A percentile compares a stretch with the other conserved stretches of the same genome.
These are phyloP conservation scores for Leishmania martiniquensis DNA, from an alignment of 208 protist genomes.

Conservation along the genomic window DNA sequence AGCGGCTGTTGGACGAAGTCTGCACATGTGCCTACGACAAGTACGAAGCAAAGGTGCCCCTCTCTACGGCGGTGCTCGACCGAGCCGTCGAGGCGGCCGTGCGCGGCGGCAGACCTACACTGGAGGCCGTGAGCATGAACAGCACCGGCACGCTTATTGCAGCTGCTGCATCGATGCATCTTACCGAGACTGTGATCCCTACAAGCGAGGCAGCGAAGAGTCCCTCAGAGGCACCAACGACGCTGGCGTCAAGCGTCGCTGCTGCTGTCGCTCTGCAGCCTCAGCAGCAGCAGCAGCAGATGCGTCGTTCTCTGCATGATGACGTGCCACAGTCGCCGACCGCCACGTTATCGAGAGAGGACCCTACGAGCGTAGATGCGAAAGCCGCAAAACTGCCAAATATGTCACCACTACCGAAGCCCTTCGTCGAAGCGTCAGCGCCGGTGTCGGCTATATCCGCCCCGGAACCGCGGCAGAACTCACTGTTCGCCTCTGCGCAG, in stretches of 20 bases:
- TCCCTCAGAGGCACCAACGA: neutral
- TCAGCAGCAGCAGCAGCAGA: neutral
- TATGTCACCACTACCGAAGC: neutral
- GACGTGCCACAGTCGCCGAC: conserved; percentile 7
- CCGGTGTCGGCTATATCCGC: neutral
- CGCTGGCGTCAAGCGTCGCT: neutral
- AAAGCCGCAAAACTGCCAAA: conserved; percentile 1
- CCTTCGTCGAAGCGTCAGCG: neutral
- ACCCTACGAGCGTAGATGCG: neutral
- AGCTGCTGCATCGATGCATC: conserved; percentile 1
- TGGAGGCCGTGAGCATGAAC: conserved; percentile 2
- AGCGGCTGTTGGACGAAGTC: conserved; percentile 69
- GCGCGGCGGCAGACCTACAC: conserved; percentile 12
- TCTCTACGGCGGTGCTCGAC: conserved; percentile 62
- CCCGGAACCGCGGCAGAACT: neutral
- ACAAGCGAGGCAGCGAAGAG: neutral
- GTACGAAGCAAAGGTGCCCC: conserved; percentile 68
- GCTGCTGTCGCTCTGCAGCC: neutral
- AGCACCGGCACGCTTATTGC: neutral
- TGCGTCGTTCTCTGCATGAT: conserved; percentile 6
- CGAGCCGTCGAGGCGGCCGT: conserved; percentile 48
- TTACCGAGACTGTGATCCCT: neutral
- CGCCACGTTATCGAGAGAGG: neutral
- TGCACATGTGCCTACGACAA: conserved; percentile 78
- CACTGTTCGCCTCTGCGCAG: neutral